phyloP scores from a whole-genome alignment of 1,284 basidiomycete genomes.

The Ustilago trichophora region DNA sequence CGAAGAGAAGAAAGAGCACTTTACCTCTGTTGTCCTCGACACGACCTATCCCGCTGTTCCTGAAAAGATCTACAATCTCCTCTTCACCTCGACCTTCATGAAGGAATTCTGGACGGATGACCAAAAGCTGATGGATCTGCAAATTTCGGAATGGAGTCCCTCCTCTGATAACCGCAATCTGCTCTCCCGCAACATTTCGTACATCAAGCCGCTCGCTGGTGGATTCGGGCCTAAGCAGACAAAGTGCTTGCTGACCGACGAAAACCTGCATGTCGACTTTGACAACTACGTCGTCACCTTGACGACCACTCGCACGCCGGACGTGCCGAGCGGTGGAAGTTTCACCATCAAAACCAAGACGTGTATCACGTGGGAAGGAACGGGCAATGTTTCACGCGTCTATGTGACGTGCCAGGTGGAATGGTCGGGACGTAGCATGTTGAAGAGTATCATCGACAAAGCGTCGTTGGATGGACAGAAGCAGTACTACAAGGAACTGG shows the following conservation, averaged over 20 bases:
- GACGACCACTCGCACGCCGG: constrained; percentile 91
- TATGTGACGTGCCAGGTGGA: constrained; percentile 91
- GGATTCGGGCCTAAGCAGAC: constrained; percentile 92
- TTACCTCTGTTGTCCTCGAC: constrained; percentile 79
- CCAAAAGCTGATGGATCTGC: constrained; percentile 77
- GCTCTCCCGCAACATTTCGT: constrained; percentile 85
- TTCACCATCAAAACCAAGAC: constrained; percentile 93
- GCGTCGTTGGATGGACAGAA: constrained; percentile 95
- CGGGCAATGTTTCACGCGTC: constrained; percentile 76
- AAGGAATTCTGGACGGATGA: constrained; percentile 88
- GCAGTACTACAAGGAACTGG: constrained; percentile 83
- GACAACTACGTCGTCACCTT: constrained; percentile 83
- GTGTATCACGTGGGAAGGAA: constrained; percentile 90
- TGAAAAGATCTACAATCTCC: constrained; percentile 92
- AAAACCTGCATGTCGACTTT: constrained; percentile 81
- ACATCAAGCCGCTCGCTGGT: constrained; percentile 90
- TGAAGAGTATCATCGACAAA: constrained; percentile 93
- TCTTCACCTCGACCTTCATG: constrained; percentile 95
- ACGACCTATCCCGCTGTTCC: constrained; percentile 84
- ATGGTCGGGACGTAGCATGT: constrained; percentile 95
- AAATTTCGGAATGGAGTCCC: constrained; percentile 60
- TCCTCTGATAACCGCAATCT: constrained; percentile 73
- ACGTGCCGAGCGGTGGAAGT: constrained; percentile 89
- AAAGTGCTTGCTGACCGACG: constrained; percentile 90
- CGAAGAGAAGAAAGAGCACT: constrained; percentile 78